These are phyloP conservation scores for Ogataea paradorogensis DNA, from an alignment of 805 yeast genomes.

Conservation along the genomic window DNA sequence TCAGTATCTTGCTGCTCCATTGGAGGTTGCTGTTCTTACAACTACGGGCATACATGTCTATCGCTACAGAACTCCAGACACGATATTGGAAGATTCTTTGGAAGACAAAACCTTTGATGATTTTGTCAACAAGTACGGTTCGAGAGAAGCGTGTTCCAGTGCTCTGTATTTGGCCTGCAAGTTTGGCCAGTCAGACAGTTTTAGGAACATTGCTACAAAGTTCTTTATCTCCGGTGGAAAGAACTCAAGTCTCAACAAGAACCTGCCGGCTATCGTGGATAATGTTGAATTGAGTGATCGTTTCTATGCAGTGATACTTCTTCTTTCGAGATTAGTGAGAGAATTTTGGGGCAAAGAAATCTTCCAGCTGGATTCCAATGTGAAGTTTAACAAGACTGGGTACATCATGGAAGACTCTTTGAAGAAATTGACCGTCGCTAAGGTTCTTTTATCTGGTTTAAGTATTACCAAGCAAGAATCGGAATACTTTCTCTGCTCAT, in stretches of 20 bases:
- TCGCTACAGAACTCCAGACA: conserved; percentile 76
- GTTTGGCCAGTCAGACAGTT: conserved; percentile 53
- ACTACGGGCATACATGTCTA: conserved; percentile 72
- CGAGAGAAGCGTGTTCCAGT: conserved; percentile 86
- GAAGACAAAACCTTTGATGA: conserved; percentile 64
- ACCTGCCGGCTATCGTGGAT: conserved; percentile 46
- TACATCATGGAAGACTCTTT: conserved; percentile 37
- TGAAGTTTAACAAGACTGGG: conserved; percentile 36
- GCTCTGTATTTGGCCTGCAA: conserved; percentile 83
- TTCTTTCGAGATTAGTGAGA: conserved; percentile 74
- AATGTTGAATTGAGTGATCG: conserved; percentile 89
- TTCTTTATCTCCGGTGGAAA: conserved; percentile 54
- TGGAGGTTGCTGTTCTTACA: conserved; percentile 80
- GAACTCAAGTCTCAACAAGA: conserved; percentile 42
- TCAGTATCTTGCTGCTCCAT: conserved; percentile 66
- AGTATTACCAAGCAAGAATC: conserved; percentile 49
- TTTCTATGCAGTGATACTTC: conserved; percentile 81
- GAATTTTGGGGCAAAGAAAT: conserved; percentile 76
- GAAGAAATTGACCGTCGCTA: conserved; percentile 38
- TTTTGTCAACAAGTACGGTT: conserved; percentile 77
- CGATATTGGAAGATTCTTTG: conserved; percentile 62
- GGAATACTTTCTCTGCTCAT: conserved; percentile 69
- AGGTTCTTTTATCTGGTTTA: conserved; percentile 42
- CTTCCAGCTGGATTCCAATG: conserved; percentile 41
- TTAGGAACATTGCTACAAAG: conserved; percentile 46